Evolutionary conservation across 1,284 basidiomycete species (phyloP).

Genomic region (Ganoderma meredithae): DNA sequence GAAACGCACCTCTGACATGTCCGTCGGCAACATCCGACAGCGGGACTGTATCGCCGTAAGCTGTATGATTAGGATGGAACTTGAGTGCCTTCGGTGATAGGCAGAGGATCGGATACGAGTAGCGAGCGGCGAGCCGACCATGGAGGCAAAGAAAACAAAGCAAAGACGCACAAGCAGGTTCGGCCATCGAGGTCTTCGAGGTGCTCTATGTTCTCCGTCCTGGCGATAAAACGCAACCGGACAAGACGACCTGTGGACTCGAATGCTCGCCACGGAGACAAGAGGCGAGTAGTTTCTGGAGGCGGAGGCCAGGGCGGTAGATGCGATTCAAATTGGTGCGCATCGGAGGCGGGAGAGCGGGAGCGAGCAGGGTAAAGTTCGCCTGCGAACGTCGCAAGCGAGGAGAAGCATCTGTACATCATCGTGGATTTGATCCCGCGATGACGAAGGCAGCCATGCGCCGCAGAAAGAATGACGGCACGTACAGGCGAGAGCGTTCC

Average conservation of each 20-base stretch:
- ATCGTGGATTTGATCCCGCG: neutral
- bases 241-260: neutral
- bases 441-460: neutral
- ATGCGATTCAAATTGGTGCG: neutral
- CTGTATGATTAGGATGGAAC: neutral
- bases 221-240: constrained; percentile 7
- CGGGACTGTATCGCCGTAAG: neutral
- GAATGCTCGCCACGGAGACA: neutral
- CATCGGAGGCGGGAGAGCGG: neutral
- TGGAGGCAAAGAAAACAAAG: neutral
- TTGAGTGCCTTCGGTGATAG: neutral
- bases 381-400: neutral
- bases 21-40: neutral
- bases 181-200: too few relatives aligned
- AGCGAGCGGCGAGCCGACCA: neutral
- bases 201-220: too few relatives aligned
- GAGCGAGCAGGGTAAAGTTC: neutral
- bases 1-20: neutral
- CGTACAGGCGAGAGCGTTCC: neutral
- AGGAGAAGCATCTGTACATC: neutral
- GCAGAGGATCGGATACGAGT: neutral
- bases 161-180: neutral
- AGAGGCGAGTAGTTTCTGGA: neutral
- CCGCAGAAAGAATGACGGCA: neutral
- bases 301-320: neutral